Evolutionary conservation across 768 basidiomycete genomes (phyloP), one percentile per base, ranked within the genome.

Genomic region (Mycena alexandri): DNA sequence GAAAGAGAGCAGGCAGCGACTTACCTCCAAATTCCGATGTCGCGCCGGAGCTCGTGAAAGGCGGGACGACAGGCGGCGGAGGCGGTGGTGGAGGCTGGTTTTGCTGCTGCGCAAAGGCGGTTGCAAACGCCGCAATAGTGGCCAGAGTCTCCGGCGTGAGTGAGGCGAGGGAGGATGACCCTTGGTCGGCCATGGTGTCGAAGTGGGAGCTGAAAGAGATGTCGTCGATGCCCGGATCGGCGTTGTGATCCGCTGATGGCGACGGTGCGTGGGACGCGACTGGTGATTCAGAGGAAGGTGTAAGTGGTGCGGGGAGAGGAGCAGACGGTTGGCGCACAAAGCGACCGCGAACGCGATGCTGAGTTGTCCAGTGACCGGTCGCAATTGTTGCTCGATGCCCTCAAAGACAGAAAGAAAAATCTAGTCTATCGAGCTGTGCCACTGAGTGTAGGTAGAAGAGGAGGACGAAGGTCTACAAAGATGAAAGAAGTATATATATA

Each of bases 351-450:
- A 54, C 61, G 29, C 61, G 50, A 53, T 52, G 36, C 61, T 51
- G 51, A 46, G 46, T 61, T 41, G 12, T 48, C 59, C 46, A 47
- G 24, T 61, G 59, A 44, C n/a, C 61, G 43, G 25, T 44, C n/a
- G 61, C 61, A 63, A 63, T 58, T 54, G 61, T 51, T 54, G 61
- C 61, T 63, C 61, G 52, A 63, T 42, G 61, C 54, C 61, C 61
- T 53, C 61, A 53, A 33, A 52, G 51, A 38, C 36, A 61, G 47
- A 42, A 50, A 61, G 44, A 57, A 53, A 33, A 57, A 57, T 29
- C 56, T 57, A 57, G 44, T 53, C 52, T 53, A 53, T 53, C 54
- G 54, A 56, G 54, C 54, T 36, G 34, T 36, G 34, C n/a, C n/a
- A n/a, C n/a, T 36, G 34, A 36, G 34, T 36, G 34, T 36, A 36